Conservation (phyloP, 2,329 filamentous ascomycete genomes). For the Orbilia quercus region DNA sequence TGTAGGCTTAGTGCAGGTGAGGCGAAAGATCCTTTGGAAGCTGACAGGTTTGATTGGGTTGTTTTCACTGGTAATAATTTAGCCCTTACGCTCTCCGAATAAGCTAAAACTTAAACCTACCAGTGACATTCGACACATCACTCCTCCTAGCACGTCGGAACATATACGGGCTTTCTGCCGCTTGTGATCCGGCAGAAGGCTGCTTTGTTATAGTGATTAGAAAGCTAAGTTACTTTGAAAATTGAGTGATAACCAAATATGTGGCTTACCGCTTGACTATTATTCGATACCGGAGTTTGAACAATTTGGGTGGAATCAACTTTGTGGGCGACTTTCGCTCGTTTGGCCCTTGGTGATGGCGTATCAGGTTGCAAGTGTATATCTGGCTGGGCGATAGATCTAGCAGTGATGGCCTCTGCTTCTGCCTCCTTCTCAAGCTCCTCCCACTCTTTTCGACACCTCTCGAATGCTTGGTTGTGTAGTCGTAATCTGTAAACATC, state of each 20-base stretch:
- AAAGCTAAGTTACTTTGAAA: background rate
- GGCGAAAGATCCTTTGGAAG: background rate
- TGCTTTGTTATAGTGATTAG: background rate
- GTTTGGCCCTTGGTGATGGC: background rate
- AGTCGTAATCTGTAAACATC: conserved; percentile 29
- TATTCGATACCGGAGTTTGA: background rate
- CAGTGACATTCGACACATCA: conserved; percentile 10
- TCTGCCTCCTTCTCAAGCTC: conserved; percentile 38
- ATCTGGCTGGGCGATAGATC: background rate
- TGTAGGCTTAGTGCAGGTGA: conserved; percentile 1
- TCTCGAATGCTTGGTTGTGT: conserved; percentile 17
- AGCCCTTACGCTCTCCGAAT: background rate
- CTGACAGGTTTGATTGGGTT: background rate
- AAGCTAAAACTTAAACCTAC: conserved; percentile 4
- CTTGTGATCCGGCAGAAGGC: background rate
- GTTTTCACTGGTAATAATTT: background rate
- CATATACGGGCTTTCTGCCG: conserved; percentile 21
- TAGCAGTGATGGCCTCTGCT: background rate
- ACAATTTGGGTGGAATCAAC: background rate
- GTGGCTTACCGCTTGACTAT: background rate
- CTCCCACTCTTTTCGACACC: conserved; percentile 24
- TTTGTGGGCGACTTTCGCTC: background rate
- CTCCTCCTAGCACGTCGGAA: conserved; percentile 30
- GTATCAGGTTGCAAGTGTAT: background rate
- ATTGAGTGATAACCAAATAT: too few species aligned